Percentiles rank a stretch among this genome's conserved stretches.
Conservation (phyloP, 768 basidiomycete species). For the Russula earlei region DNA sequence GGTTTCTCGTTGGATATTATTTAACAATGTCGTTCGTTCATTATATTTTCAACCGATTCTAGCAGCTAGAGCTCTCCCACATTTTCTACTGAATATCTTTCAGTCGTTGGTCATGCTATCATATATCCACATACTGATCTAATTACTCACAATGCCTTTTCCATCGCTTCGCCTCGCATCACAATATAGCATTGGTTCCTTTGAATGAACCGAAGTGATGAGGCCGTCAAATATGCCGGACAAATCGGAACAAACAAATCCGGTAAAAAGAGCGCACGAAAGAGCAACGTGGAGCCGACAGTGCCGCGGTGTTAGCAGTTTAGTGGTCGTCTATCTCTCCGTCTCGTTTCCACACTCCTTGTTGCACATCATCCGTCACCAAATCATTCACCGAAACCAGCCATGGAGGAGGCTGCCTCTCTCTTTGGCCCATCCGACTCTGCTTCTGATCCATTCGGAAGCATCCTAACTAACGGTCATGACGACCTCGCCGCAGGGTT, state of each 20-base stretch:
- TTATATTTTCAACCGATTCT: constrained; percentile 1
- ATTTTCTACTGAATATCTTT: constrained; percentile 4
- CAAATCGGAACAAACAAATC: constrained; percentile 17
- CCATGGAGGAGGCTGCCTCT: constrained; percentile 70
- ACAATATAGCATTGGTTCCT: constrained; percentile 12
- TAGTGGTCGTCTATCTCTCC: background rate
- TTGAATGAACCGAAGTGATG: background rate
- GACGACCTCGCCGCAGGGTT: background rate
- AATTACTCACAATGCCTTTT: constrained; percentile 1
- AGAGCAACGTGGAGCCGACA: constrained; percentile 4
- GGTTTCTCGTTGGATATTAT: constrained; percentile 16
- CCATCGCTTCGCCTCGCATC: constrained; percentile 12
- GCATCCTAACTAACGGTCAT: constrained; percentile 8
- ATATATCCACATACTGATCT: constrained; percentile 14
- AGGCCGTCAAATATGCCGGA: background rate
- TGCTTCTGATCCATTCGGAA: constrained; percentile 33
- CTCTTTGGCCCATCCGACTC: constrained; percentile 66
- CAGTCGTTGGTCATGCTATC: constrained; percentile 1
- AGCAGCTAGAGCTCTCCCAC: constrained; percentile 4
- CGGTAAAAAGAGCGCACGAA: background rate
- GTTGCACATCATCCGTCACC: constrained; percentile 24
- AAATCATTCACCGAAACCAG: constrained; percentile 32
- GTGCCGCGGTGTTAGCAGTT: background rate
- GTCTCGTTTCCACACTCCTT: constrained; percentile 2
- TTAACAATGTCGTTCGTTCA: constrained; percentile 2